phyloP scores from a whole-genome alignment of 192 early-diverging fungal genomes.

The Gorgonomyces haynaldii region DNA sequence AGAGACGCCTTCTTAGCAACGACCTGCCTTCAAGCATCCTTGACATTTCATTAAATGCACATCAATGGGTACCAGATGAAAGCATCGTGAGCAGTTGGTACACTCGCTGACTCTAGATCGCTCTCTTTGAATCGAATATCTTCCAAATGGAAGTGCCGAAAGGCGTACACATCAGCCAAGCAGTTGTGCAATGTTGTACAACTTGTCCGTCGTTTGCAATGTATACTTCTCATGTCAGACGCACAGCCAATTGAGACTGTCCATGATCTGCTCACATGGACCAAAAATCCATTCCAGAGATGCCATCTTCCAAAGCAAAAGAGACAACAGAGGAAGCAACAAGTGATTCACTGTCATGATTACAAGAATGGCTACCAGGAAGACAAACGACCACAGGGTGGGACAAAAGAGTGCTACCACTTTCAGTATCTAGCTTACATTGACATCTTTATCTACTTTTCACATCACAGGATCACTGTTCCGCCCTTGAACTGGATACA shows the following conservation, averaged over 20 bases:
- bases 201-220: too few species aligned
- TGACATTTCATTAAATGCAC: too few species aligned
- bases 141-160: too few species aligned
- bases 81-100: too few species aligned
- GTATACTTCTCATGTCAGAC: background rate
- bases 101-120: too few species aligned
- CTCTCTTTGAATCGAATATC: too few species aligned
- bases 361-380: constrained; percentile 39
- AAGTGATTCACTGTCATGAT: constrained; percentile 49
- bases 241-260: constrained; percentile 1
- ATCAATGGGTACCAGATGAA: too few species aligned
- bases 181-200: too few species aligned
- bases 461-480: constrained; percentile 42
- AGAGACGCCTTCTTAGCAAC: too few species aligned
- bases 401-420: constrained; percentile 27
- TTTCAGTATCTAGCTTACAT: constrained; percentile 51
- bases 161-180: too few species aligned
- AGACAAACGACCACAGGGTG: background rate
- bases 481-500: constrained; percentile 54
- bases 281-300: background rate
- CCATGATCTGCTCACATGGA: background rate
- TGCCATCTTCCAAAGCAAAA: background rate
- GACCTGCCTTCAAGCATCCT: too few species aligned
- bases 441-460: constrained; percentile 56
- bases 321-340: constrained; percentile 7